phyloP scores from a whole-genome alignment of 1,139 yeast species.

The Trichomonascaceae sp. region DNA sequence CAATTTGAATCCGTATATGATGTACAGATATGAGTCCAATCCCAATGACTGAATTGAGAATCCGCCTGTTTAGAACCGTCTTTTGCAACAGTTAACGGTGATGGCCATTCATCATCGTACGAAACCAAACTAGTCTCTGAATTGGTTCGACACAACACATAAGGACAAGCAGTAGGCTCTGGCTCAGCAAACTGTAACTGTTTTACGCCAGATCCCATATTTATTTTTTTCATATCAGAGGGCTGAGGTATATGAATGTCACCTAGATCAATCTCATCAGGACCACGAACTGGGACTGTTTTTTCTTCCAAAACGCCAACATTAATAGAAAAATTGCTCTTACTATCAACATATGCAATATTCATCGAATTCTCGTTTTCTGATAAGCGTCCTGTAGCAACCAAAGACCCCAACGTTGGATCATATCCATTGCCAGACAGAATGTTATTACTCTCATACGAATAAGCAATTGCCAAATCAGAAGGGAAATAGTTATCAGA shows the following conservation, averaged over 20 bases:
- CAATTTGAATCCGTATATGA: conserved; percentile 17
- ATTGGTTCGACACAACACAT: conserved; percentile 15
- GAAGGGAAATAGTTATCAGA: conserved; percentile 14
- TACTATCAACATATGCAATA: conserved; percentile 12
- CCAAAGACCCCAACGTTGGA: conserved; percentile 17
- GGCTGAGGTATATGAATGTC: conserved; percentile 7
- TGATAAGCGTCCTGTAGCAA: conserved; percentile 13
- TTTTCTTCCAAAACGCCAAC: conserved; percentile 5
- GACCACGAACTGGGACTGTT: not conserved
- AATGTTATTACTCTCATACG: conserved; percentile 14
- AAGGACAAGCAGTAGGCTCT: conserved; percentile 16
- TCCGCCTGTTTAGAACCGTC: conserved; percentile 10
- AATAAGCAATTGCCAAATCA: conserved; percentile 10
- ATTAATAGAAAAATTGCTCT: conserved; percentile 7
- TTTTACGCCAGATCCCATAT: conserved; percentile 14
- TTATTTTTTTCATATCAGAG: conserved; percentile 6
- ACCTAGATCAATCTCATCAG: not conserved
- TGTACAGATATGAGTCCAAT: conserved; percentile 15
- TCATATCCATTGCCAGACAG: conserved; percentile 16
- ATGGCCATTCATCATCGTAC: not conserved
- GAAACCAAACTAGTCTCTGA: conserved; percentile 14
- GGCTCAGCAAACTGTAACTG: conserved; percentile 19
- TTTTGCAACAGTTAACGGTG: conserved; percentile 8
- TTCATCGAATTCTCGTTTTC: conserved; percentile 5
- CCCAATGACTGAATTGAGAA: conserved; percentile 18